phyloP scores from a whole-genome alignment of 805 yeast species.

The Cyberlindnera mrakii region DNA sequence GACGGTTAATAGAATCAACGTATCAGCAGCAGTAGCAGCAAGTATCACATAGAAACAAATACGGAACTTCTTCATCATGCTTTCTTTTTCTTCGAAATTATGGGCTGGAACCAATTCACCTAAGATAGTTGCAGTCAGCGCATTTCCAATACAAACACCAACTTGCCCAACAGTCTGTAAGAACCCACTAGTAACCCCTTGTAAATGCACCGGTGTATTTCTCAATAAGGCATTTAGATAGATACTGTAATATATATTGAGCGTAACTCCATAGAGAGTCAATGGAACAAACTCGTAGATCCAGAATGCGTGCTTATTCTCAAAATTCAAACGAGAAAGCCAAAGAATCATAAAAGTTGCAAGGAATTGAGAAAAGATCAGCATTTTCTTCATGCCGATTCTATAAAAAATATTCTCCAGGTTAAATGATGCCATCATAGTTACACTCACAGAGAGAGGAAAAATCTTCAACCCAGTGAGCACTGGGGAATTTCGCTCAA shows the following conservation, averaged over 20 bases:
- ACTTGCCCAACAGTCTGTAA: conserved; percentile 31
- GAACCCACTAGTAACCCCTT: conserved; percentile 35
- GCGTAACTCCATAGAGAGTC: conserved; percentile 21
- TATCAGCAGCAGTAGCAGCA: conserved; percentile 4
- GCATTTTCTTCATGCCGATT: conserved; percentile 19
- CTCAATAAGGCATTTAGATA: conserved; percentile 27
- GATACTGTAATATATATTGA: conserved; percentile 29
- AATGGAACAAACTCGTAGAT: conserved; percentile 23
- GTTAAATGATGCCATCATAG: conserved; percentile 23
- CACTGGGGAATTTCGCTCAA: conserved; percentile 27
- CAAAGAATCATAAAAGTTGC: conserved; percentile 19
- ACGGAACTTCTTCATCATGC: conserved; percentile 3
- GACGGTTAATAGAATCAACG: conserved; percentile 2
- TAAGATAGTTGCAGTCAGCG: conserved; percentile 23
- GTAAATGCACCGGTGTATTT: conserved; percentile 31
- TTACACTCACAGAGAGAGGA: conserved; percentile 28
- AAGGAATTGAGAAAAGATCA: conserved; percentile 12
- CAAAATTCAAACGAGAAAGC: conserved; percentile 3
- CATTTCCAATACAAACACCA: conserved; percentile 25
- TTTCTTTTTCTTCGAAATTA: not conserved
- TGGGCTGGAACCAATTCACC: conserved; percentile 17
- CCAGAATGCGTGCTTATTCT: conserved; percentile 22
- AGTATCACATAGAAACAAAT: conserved; percentile 6
- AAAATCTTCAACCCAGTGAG: conserved; percentile 31
- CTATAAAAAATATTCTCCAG: conserved; percentile 15